phyloP scores from a whole-genome alignment of 164 flowering plant species.

The Vitis cinerea region DNA sequence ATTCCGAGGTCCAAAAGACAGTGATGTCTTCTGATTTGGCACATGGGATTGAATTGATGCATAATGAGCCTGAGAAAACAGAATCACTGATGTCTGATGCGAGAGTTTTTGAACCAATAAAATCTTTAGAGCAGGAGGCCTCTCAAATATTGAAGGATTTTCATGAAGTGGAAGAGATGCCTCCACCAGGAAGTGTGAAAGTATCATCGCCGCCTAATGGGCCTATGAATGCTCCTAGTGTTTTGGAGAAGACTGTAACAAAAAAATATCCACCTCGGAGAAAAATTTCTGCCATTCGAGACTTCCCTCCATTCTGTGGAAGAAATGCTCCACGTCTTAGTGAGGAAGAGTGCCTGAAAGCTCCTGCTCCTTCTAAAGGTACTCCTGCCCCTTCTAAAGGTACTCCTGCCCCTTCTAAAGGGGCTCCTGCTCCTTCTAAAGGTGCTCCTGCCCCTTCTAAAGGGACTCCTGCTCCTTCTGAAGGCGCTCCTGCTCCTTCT shows the following conservation, averaged over 20 bases:
- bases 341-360: slow-evolving; percentile 23
- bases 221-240: background rate
- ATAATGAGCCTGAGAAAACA: background rate
- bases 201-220: slow-evolving; percentile 2
- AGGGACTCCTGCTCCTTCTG: slow-evolving; percentile 2
- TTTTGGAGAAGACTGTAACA: background rate
- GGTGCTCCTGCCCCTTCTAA: background rate
- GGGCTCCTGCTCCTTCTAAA: slow-evolving; percentile 3
- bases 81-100: background rate
- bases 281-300: slow-evolving; percentile 41
- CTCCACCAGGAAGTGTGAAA: background rate
- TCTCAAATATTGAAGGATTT: slow-evolving; percentile 5
- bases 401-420: too few relatives aligned
- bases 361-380: slow-evolving; percentile 4
- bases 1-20: background rate
- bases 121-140: background rate
- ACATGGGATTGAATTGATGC: background rate
- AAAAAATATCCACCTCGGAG: slow-evolving; percentile 43
- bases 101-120: background rate
- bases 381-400: too few relatives aligned
- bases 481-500: too few relatives aligned
- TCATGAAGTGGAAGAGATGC: background rate
- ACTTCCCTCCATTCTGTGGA: slow-evolving; percentile 58
- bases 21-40: slow-evolving; percentile 3
- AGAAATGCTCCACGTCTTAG: slow-evolving; percentile 29